Conservation (phyloP, 441 rosid species). For the Erodium chrysanthum region DNA sequence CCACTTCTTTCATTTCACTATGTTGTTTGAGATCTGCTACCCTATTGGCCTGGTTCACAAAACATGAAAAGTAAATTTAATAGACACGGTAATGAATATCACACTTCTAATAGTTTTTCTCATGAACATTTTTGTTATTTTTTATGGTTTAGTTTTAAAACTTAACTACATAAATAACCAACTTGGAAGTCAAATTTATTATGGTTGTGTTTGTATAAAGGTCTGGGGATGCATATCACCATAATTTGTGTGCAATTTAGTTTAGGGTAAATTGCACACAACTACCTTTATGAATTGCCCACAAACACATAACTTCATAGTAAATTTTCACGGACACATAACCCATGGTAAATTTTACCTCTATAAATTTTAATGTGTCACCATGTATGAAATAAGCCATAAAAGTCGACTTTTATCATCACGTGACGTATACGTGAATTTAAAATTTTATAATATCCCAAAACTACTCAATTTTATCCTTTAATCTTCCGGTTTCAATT, state of each 20-base stretch:
- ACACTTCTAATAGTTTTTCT: background rate
- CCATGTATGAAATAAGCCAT: too few species aligned
- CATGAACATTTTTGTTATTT: background rate
- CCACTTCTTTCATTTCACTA: constrained; percentile 54
- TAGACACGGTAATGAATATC: background rate
- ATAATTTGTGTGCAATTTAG: background rate
- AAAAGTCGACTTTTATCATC: too few species aligned
- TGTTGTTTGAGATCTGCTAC: constrained; percentile 56
- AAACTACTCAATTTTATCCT: too few species aligned
- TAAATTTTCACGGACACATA: too few species aligned
- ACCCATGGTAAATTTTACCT: too few species aligned
- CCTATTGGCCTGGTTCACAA: constrained; percentile 47
- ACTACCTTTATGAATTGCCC: too few species aligned
- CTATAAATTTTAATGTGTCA: too few species aligned
- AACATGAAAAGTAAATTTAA: constrained; percentile 5
- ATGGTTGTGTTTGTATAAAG: background rate
- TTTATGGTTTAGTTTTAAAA: background rate
- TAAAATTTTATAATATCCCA: too few species aligned
- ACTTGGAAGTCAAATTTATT: background rate
- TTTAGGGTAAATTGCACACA: too few species aligned
- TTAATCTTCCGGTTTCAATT: too few species aligned
- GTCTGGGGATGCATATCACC: background rate
- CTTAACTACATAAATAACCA: background rate
- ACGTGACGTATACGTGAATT: too few species aligned
- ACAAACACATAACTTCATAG: too few species aligned